These are phyloP conservation scores for Neopestalotiopsis rosae DNA, from an alignment of 2,329 filamentous ascomycete genomes.

Conservation along the genomic window DNA sequence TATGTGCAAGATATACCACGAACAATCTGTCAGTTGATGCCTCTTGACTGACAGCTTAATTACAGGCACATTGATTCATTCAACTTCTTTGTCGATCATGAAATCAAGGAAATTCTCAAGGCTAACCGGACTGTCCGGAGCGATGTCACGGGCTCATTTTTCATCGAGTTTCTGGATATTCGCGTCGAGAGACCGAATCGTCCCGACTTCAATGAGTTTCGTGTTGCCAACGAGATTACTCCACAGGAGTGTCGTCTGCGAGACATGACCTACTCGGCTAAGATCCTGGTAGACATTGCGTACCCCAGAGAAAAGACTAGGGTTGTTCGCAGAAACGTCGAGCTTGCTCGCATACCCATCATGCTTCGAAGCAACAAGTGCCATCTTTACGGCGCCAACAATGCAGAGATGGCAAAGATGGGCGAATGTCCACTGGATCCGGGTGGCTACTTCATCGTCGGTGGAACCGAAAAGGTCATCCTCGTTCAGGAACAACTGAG, in stretches of 20 bases:
- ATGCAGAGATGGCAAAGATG: slow-evolving; percentile 86
- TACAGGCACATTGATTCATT: slow-evolving; percentile 91
- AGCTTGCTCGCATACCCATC: slow-evolving; percentile 89
- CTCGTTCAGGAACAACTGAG: slow-evolving; percentile 97
- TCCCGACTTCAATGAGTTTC: slow-evolving; percentile 74
- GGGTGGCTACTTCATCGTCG: slow-evolving; percentile 96
- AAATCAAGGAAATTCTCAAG: slow-evolving; percentile 95
- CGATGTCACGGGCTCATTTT: slow-evolving; percentile 92
- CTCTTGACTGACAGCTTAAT: not conserved
- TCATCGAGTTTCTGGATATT: slow-evolving; percentile 92
- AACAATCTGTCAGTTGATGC: not conserved
- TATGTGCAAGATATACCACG: slow-evolving; percentile 40
- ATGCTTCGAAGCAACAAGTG: slow-evolving; percentile 98
- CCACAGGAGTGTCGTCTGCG: slow-evolving; percentile 96
- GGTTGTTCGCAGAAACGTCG: slow-evolving; percentile 76
- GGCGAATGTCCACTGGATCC: slow-evolving; percentile 97
- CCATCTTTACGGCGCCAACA: slow-evolving; percentile 80
- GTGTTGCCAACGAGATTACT: slow-evolving; percentile 76
- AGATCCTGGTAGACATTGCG: slow-evolving; percentile 89
- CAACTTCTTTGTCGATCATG: slow-evolving; percentile 96
- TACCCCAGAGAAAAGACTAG: slow-evolving; percentile 83
- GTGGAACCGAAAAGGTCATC: slow-evolving; percentile 98
- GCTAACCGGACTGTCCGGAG: slow-evolving; percentile 88
- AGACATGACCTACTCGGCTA: slow-evolving; percentile 97
- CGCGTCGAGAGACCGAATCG: slow-evolving; percentile 83